Conservation (phyloP, 805 yeast genomes). For the Metschnikowia kunwiensis region DNA sequence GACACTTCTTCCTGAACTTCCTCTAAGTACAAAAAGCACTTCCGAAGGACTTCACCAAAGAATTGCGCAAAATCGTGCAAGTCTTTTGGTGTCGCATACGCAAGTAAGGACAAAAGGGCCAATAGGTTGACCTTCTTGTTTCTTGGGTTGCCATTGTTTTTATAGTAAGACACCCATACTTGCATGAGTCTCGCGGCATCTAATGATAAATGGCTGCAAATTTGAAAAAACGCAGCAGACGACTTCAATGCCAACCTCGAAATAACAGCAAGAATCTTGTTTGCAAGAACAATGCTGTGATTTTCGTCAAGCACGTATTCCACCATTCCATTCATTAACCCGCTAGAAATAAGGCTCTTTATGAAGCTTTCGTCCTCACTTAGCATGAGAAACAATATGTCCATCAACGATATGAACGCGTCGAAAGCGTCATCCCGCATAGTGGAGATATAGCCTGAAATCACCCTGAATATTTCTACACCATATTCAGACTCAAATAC, state of each 20-base stretch:
- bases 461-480: slow-evolving; percentile 43
- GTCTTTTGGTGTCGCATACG: slow-evolving; percentile 29
- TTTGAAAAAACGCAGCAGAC: slow-evolving; percentile 32
- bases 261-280: slow-evolving; percentile 36
- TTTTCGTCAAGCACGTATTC: slow-evolving; percentile 41
- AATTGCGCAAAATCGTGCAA: slow-evolving; percentile 15
- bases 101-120: slow-evolving; percentile 54
- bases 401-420: slow-evolving; percentile 52
- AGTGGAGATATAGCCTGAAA: slow-evolving; percentile 52
- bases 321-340: slow-evolving; percentile 43
- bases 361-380: slow-evolving; percentile 26
- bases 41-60: slow-evolving; percentile 30
- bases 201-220: slow-evolving; percentile 29
- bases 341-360: slow-evolving; percentile 39
- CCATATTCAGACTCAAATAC: slow-evolving; percentile 37
- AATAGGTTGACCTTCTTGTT: slow-evolving; percentile 65
- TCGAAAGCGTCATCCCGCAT: slow-evolving; percentile 72
- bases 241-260: slow-evolving; percentile 36
- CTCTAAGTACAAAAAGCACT: slow-evolving; percentile 54
- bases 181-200: slow-evolving; percentile 25
- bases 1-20: slow-evolving; percentile 60
- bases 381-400: slow-evolving; percentile 42
- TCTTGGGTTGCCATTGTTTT: slow-evolving; percentile 68
- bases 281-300: slow-evolving; percentile 39
- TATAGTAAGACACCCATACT: slow-evolving; percentile 40